Evolutionary conservation across 202 grass and related monocot species (phyloP), one percentile per base, ranked within the genome.

Genomic region (Eragrostis tef): DNA sequence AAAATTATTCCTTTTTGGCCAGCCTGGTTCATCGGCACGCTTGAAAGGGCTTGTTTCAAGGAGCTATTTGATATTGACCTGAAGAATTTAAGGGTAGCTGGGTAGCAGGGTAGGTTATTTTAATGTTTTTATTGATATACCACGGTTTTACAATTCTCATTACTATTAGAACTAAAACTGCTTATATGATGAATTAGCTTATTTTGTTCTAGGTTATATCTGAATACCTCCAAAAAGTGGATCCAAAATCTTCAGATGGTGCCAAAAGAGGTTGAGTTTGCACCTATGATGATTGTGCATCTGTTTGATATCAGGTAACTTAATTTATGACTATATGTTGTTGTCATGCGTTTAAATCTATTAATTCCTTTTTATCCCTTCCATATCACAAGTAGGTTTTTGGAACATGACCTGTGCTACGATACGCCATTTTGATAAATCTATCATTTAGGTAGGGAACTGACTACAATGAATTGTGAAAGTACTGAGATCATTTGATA

Each of bases 31-130:
- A 98, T 88, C 90, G 80, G 92, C 96, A 78, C 78, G 70, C 45
- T 71, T 98, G 83, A 95, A 95, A 31, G 92, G 96, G 92, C 96
- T 85, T 88, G 92, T 84, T 89, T 95, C 36, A 98, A 98, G 71
- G 96, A 91, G n/a, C 83, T 98, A 4, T 98, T 98, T 91, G 96
- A 98, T 80, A 95, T 95, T 87, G 96, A 98, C 88, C 85, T 98
- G 80, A 98, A 98, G 85, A 98, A 95, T 85, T 82, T 95, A 79
- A 95, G 96, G 85, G 96, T 39, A 39, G 34, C 34, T 39, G 34
- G 34, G 34, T n/a, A n/a, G n/a, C n/a, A n/a, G n/a, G n/a, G n/a
- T 89, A 74, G 84, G 74, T 81, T 62, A 51, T 60, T 84, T 47
- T 50, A 61, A 54, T 79, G 1, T 63, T 60, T 47, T 74, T 73